Conservation (phyloP, 164 flowering plant genomes). For the Nymphaea thermarum region DNA sequence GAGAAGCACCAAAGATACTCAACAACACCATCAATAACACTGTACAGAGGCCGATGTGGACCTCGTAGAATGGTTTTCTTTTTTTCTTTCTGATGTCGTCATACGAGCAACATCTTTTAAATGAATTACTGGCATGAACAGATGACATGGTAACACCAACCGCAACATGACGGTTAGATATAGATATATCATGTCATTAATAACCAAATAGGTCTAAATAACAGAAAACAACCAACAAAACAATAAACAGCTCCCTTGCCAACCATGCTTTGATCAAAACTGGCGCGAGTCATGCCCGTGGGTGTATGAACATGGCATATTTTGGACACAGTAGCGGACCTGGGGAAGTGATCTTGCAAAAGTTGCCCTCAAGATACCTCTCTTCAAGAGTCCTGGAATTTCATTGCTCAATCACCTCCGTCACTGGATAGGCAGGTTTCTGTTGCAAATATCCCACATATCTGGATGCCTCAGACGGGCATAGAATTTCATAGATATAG, state of each 20-base stretch:
- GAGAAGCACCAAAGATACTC: too few relatives aligned
- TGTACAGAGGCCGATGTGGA: too few relatives aligned
- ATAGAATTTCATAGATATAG: neutral
- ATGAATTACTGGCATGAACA: too few relatives aligned
- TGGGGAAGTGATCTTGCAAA: neutral
- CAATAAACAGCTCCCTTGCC: neutral
- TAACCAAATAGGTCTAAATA: neutral
- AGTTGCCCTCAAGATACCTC: neutral
- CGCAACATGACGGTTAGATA: neutral
- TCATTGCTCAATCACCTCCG: neutral
- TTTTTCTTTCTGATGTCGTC: too few relatives aligned
- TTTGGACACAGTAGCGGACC: neutral
- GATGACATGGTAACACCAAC: too few relatives aligned
- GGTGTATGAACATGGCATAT: too few relatives aligned
- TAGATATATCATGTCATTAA: neutral
- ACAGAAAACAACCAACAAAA: neutral
- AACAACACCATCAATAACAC: too few relatives aligned
- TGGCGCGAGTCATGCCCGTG: neutral
- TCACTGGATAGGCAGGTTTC: neutral
- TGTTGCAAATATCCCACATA: neutral
- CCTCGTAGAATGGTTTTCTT: too few relatives aligned
- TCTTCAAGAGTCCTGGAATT: neutral
- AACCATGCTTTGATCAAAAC: neutral
- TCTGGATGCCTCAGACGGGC: neutral
- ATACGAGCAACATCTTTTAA: too few relatives aligned